A percentile compares a stretch with the other conserved stretches of the same genome.
phyloP scores from a whole-genome alignment of 768 basidiomycete genomes.

The Lentinula aciculospora region DNA sequence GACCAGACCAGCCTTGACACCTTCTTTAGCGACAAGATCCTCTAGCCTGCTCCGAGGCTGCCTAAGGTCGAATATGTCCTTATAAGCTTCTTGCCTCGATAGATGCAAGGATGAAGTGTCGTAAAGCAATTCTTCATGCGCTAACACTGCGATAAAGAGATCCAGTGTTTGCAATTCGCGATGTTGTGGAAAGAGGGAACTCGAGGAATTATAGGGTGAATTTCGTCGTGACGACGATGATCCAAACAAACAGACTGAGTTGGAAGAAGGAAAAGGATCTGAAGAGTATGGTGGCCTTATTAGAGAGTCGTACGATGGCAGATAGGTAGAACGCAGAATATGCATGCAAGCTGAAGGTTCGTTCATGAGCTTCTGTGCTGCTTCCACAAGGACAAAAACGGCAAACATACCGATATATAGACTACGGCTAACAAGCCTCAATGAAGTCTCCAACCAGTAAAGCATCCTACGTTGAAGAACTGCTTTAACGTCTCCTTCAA shows the following conservation, averaged over 20 bases:
- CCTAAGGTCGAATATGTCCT: slow-evolving; percentile 71
- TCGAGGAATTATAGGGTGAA: slow-evolving; percentile 11
- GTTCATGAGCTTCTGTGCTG: not conserved
- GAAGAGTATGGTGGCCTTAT: slow-evolving; percentile 67
- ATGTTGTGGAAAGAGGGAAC: slow-evolving; percentile 27
- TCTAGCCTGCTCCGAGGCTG: slow-evolving; percentile 75
- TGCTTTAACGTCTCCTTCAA: slow-evolving; percentile 30
- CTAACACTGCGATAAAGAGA: slow-evolving; percentile 74
- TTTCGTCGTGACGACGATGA: slow-evolving; percentile 16
- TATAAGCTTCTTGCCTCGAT: slow-evolving; percentile 69
- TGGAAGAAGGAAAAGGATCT: slow-evolving; percentile 52
- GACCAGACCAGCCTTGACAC: slow-evolving; percentile 26
- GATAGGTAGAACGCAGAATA: slow-evolving; percentile 69
- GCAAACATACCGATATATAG: slow-evolving; percentile 63
- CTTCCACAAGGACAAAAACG: not conserved
- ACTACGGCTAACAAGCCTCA: slow-evolving; percentile 60
- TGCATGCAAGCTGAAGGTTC: slow-evolving; percentile 63
- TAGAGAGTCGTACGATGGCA: slow-evolving; percentile 57
- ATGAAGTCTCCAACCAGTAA: slow-evolving; percentile 60
- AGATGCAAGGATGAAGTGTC: slow-evolving; percentile 75
- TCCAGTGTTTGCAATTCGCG: slow-evolving; percentile 75
- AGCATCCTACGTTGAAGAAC: slow-evolving; percentile 61
- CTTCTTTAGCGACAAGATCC: slow-evolving; percentile 54
- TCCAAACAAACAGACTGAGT: slow-evolving; percentile 10
- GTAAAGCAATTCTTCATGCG: slow-evolving; percentile 71